These are phyloP conservation scores for Ogataea degrootiae DNA, from an alignment of 805 yeast species.

Conservation along the genomic window DNA sequence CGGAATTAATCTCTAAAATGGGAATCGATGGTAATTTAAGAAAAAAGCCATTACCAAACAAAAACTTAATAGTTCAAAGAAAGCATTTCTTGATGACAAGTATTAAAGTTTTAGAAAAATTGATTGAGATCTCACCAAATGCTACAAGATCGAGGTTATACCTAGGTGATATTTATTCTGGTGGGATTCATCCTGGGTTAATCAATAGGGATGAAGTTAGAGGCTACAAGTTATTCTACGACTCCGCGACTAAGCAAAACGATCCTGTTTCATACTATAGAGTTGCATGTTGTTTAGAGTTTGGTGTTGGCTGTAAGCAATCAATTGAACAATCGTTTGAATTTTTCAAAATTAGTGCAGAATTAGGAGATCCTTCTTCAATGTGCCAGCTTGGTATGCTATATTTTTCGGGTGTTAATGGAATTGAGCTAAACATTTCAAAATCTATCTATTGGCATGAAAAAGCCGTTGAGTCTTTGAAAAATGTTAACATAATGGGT, in stretches of 20 bases:
- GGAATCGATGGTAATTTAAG: slow-evolving; percentile 43
- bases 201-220: slow-evolving; percentile 49
- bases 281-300: slow-evolving; percentile 65
- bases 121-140: slow-evolving; percentile 41
- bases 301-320: slow-evolving; percentile 50
- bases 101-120: slow-evolving; percentile 52
- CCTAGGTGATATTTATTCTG: slow-evolving; percentile 58
- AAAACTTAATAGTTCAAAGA: slow-evolving; percentile 46
- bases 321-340: slow-evolving; percentile 43
- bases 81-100: slow-evolving; percentile 54
- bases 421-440: slow-evolving; percentile 23
- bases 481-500: slow-evolving; percentile 23
- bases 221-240: slow-evolving; percentile 56
- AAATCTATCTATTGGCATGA: slow-evolving; percentile 26
- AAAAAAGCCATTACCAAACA: slow-evolving; percentile 34
- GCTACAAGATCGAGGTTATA: slow-evolving; percentile 54
- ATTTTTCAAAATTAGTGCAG: slow-evolving; percentile 58
- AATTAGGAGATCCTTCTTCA: slow-evolving; percentile 56
- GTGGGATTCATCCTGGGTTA: slow-evolving; percentile 41
- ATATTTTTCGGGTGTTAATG: slow-evolving; percentile 39
- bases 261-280: slow-evolving; percentile 63
- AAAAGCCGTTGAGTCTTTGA: slow-evolving; percentile 23
- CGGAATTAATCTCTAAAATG: slow-evolving; percentile 38
- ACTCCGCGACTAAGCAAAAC: slow-evolving; percentile 49
- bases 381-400: slow-evolving; percentile 74